These are phyloP conservation scores for Blumeria hordei DNA, from an alignment of 2,329 filamentous ascomycete species.

Conservation along the genomic window DNA sequence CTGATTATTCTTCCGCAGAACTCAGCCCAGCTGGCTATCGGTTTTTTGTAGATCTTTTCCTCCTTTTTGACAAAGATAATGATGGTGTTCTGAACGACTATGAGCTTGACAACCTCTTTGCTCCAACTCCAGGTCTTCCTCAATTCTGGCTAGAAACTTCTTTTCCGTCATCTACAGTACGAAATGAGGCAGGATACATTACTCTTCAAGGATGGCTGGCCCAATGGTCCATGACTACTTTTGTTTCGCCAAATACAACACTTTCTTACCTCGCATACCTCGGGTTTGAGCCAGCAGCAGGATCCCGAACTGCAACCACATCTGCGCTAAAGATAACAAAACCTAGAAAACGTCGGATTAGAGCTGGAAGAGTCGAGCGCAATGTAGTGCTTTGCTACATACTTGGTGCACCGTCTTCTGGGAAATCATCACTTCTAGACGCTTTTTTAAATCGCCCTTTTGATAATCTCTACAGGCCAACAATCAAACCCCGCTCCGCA, in stretches of 20 bases:
- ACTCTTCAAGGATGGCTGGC: conserved; percentile 95
- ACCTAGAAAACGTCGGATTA: conserved; percentile 59
- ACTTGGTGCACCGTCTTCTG: conserved; percentile 60
- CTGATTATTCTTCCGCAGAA: conserved; percentile 77
- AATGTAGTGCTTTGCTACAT: conserved; percentile 92
- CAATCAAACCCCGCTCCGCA: conserved; percentile 78
- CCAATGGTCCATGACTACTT: conserved; percentile 99
- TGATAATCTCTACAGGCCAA: conserved; percentile 62
- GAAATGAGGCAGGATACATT: conserved; percentile 85
- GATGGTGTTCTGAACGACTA: conserved; percentile 76
- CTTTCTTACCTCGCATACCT: conserved; percentile 90
- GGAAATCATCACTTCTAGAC: conserved; percentile 78
- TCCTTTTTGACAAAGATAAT: conserved; percentile 92
- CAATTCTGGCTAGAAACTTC: conserved; percentile 67
- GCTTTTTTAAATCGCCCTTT: conserved; percentile 81
- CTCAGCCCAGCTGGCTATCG: conserved; percentile 83
- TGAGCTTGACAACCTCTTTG: conserved; percentile 70
- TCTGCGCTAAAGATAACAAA: conserved; percentile 83
- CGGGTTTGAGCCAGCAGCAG: conserved; percentile 67
- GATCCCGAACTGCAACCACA: conserved; percentile 52
- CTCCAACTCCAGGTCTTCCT: conserved; percentile 76
- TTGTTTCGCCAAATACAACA: conserved; percentile 82
- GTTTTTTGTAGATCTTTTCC: conserved; percentile 90
- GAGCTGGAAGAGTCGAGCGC: conserved; percentile 66
- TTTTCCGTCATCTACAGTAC: conserved; percentile 82